Evolutionary conservation across 495 filamentous ascomycete species (phyloP).

Genomic region (Aspergillus bridgeri): DNA sequence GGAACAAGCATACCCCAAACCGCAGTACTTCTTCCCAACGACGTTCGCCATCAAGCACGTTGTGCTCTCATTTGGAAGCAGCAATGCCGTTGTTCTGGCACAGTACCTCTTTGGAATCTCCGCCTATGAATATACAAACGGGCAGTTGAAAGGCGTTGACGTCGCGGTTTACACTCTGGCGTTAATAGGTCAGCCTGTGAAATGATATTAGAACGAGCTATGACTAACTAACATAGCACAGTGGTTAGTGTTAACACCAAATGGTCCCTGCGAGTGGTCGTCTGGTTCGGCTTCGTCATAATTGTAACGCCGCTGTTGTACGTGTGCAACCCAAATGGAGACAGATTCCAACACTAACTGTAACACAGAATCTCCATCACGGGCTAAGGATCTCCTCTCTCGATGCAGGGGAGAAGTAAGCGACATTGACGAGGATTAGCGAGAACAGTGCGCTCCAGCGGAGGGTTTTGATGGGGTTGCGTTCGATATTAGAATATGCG

Average conservation of each 20-base stretch:
- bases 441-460: slow-evolving; percentile 49
- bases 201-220: background rate
- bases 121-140: slow-evolving; percentile 43
- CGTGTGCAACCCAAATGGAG: background rate
- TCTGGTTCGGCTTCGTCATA: slow-evolving; percentile 53
- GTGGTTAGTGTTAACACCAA: slow-evolving; percentile 52
- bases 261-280: slow-evolving; percentile 52
- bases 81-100: slow-evolving; percentile 59
- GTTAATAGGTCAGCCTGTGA: slow-evolving; percentile 27
- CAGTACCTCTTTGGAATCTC: slow-evolving; percentile 54
- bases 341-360: background rate
- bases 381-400: slow-evolving; percentile 54
- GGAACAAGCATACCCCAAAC: slow-evolving; percentile 61
- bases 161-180: slow-evolving; percentile 57
- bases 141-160: slow-evolving; percentile 63
- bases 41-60: slow-evolving; percentile 59
- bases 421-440: slow-evolving; percentile 55
- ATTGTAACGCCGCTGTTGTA: slow-evolving; percentile 53
- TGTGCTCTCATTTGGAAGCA: slow-evolving; percentile 58
- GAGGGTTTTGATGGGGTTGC: slow-evolving; percentile 58
- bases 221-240: slow-evolving; percentile 13
- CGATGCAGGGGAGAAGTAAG: slow-evolving; percentile 58
- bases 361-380: slow-evolving; percentile 48
- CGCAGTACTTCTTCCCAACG: slow-evolving; percentile 58
- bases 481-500: background rate